These are phyloP conservation scores for Pseudonitzschia pungens DNA, from an alignment of 108 stramenopile species.

Conservation along the genomic window DNA sequence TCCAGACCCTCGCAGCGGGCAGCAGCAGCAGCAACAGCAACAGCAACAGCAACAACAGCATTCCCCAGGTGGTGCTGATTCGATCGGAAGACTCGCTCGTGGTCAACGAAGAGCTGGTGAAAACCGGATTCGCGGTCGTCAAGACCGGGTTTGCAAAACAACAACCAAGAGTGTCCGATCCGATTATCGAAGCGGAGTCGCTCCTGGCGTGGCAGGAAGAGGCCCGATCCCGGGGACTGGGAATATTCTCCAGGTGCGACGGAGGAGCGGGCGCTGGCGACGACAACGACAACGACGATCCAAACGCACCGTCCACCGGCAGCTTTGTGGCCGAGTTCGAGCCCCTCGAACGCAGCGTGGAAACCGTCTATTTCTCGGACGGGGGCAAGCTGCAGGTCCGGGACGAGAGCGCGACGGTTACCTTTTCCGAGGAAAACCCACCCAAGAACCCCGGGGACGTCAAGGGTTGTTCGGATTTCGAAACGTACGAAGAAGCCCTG, in stretches of 20 bases:
- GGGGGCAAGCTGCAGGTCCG: slow-evolving; percentile 39
- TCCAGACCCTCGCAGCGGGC: slow-evolving; percentile 20
- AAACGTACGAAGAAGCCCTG: slow-evolving; percentile 60
- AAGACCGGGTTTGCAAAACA: slow-evolving; percentile 3
- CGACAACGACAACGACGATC: background rate
- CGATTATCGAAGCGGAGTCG: slow-evolving; percentile 11
- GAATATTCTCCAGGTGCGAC: slow-evolving; percentile 40
- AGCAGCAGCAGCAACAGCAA: background rate
- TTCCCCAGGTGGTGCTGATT: slow-evolving; percentile 12
- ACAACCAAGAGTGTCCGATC: background rate
- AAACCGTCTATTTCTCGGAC: slow-evolving; percentile 43
- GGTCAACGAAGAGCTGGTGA: slow-evolving; percentile 49
- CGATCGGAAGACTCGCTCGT: slow-evolving; percentile 28
- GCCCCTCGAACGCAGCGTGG: slow-evolving; percentile 40
- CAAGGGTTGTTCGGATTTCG: slow-evolving; percentile 61
- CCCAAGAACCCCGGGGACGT: slow-evolving; percentile 54
- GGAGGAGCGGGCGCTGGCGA: background rate
- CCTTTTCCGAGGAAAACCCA: background rate
- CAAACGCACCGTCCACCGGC: background rate
- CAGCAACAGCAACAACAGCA: background rate
- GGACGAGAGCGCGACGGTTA: slow-evolving; percentile 9
- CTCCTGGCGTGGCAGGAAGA: slow-evolving; percentile 30
- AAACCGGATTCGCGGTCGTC: slow-evolving; percentile 40
- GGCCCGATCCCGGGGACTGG: slow-evolving; percentile 39
- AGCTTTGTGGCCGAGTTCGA: slow-evolving; percentile 54